phyloP scores from a whole-genome alignment of 2,329 filamentous ascomycete species.

The Thelonectria olida region DNA sequence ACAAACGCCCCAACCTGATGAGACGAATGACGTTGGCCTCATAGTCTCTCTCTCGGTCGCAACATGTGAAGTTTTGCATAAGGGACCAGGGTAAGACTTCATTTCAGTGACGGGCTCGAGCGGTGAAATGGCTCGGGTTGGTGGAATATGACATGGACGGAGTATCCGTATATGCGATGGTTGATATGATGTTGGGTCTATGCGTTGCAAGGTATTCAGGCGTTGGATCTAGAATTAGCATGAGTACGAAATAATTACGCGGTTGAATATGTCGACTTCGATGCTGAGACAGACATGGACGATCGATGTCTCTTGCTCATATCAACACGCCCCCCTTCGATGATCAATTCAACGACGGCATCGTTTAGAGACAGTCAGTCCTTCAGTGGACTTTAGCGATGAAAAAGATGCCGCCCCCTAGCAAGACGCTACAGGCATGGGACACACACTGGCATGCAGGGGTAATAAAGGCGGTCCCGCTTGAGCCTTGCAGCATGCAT shows the following conservation, averaged over 20 bases:
- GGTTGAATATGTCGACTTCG: too few species aligned
- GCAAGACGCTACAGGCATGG: conserved; percentile 11
- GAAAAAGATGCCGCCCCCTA: too few species aligned
- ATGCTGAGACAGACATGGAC: too few species aligned
- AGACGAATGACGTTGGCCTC: conserved; percentile 9
- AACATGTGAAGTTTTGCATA: conserved; percentile 23
- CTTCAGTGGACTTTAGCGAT: conserved; percentile 9
- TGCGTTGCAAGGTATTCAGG: background rate
- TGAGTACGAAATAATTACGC: too few species aligned
- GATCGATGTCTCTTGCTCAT: too few species aligned
- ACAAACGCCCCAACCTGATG: background rate
- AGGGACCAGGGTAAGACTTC: conserved; percentile 15
- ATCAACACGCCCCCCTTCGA: too few species aligned
- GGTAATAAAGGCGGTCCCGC: conserved; percentile 8
- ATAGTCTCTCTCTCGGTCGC: background rate
- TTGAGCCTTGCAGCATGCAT: conserved; percentile 3
- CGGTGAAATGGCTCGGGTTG: conserved; percentile 6
- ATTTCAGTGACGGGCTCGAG: conserved; percentile 19
- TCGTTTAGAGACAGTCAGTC: too few species aligned
- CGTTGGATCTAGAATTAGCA: background rate
- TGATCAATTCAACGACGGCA: too few species aligned
- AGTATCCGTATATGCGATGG: background rate
- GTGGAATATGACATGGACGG: background rate
- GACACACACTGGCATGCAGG: conserved; percentile 17
- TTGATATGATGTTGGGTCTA: background rate